Conservation (phyloP, 2,329 filamentous ascomycete species). For the Elsinoe australis region DNA sequence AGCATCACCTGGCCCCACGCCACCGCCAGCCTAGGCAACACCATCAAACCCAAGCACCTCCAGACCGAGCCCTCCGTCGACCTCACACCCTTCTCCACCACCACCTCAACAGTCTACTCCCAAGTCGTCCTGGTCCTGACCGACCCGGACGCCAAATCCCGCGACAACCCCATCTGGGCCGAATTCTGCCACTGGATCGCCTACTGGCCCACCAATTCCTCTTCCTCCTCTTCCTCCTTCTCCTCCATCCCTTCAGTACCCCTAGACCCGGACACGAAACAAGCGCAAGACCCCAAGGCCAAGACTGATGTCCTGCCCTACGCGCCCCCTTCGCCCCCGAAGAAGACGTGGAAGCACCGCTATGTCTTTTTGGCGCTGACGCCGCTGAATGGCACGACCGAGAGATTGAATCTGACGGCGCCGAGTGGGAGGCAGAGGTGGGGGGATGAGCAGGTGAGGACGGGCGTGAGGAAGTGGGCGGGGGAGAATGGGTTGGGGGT, state of each 20-base stretch:
- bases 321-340: conserved; percentile 48
- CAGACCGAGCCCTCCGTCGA: conserved; percentile 36
- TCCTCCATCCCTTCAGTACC: neutral
- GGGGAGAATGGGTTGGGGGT: conserved; percentile 41
- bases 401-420: conserved; percentile 36
- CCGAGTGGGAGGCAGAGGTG: conserved; percentile 48
- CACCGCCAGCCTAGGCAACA: conserved; percentile 49
- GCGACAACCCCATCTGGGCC: conserved; percentile 47
- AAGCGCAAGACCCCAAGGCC: neutral
- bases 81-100: conserved; percentile 29
- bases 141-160: conserved; percentile 52
- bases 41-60: conserved; percentile 38
- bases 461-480: conserved; percentile 47
- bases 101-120: conserved; percentile 24
- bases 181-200: conserved; percentile 53
- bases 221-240: neutral
- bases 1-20: conserved; percentile 41
- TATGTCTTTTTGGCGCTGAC: conserved; percentile 50
- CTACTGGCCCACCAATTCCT: conserved; percentile 28
- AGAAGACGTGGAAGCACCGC: conserved; percentile 50
- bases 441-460: conserved; percentile 45
- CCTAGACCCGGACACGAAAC: neutral
- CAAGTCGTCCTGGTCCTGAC: conserved; percentile 47
- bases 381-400: conserved; percentile 38
- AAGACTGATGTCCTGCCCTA: conserved; percentile 42